These are phyloP conservation scores for Penicillium concentricum DNA, from an alignment of 2,329 filamentous ascomycete species.

Conservation along the genomic window DNA sequence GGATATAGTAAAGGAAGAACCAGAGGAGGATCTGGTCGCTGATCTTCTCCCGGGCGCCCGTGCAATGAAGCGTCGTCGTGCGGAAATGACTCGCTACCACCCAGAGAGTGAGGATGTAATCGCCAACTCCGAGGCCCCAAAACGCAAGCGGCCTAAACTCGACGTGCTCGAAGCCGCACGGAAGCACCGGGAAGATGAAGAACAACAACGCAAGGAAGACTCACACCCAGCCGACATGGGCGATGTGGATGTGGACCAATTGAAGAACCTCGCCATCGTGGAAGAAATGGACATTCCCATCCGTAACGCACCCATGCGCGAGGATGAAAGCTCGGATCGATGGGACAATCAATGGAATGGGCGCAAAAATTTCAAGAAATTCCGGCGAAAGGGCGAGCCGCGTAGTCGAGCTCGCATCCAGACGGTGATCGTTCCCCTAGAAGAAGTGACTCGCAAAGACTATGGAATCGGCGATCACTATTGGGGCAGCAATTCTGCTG, in stretches of 20 bases:
- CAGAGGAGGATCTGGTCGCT: slow-evolving; percentile 62
- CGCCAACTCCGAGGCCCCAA: slow-evolving; percentile 35
- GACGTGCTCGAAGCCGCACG: slow-evolving; percentile 67
- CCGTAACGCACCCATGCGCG: slow-evolving; percentile 29
- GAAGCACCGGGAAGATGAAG: slow-evolving; percentile 60
- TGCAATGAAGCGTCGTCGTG: slow-evolving; percentile 73
- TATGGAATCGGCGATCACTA: slow-evolving; percentile 75
- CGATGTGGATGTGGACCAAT: slow-evolving; percentile 67
- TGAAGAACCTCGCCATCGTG: slow-evolving; percentile 72
- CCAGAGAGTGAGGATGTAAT: slow-evolving; percentile 24
- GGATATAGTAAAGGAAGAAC: slow-evolving; percentile 29
- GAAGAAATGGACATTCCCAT: slow-evolving; percentile 68
- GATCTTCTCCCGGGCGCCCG: slow-evolving; percentile 73
- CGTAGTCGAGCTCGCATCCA: slow-evolving; percentile 45
- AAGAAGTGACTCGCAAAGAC: slow-evolving; percentile 68
- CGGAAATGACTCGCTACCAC: slow-evolving; percentile 58
- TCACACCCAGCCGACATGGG: slow-evolving; percentile 54
- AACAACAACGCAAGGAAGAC: slow-evolving; percentile 45
- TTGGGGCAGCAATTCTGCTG: slow-evolving; percentile 52
- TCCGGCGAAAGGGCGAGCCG: slow-evolving; percentile 48
- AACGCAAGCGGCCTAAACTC: slow-evolving; percentile 57
- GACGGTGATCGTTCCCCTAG: slow-evolving; percentile 67
- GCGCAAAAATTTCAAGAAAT: slow-evolving; percentile 93
- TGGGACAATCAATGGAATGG: slow-evolving; percentile 94
- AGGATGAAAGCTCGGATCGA: slow-evolving; percentile 54